Evolutionary conservation across 352 stramenopile genomes (phyloP), one percentile per base, ranked within the genome.

Genomic region (Saprolegnia parasitica): DNA sequence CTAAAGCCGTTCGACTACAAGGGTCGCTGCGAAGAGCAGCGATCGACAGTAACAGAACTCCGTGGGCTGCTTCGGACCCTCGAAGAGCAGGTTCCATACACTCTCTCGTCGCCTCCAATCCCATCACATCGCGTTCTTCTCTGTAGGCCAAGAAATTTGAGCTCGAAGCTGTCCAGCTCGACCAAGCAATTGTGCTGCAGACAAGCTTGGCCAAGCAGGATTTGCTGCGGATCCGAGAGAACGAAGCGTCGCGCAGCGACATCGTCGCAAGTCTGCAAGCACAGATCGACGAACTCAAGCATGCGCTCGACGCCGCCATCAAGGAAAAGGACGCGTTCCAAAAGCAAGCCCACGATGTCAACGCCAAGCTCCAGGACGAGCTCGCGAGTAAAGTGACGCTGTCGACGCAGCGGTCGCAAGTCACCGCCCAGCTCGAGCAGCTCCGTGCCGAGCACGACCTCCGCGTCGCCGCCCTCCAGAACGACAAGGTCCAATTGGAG

Each of bases 131-230:
- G 49, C 10, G 16, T 16, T 56, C 20, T 29, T 56, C 23, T 13
- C 26, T 4, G 32, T 39, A 67, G 58, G 58, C 40, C n/a, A 67
- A 67, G 50, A 13, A 23, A 21, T 42, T 67, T 35, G 40, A 67
- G n/a, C 58, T 55, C 49, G 58, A 67, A 10, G 58, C 58, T 4
- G 49, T 67, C 42, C 52, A 67, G 45, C 37, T 67, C 20, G 58
- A 67, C 29, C 58, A 67, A 55, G 50, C 58, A 4, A 35, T 67
- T 4, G 40, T 42, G 13, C 23, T 67, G n/a, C 42, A 49, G 11
- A 49, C 18, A 8, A 49, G 42, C 42, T n/a, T 49, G 18, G 42
- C 42, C 11, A 49, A 49, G 11, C 42, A 49, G 10, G 42, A 49
- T n/a, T n/a, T 49, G 11, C 3, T n/a, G 3, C 42, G 42, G 3